A percentile compares a stretch with the other conserved stretches of the same genome.
phyloP scores from a whole-genome alignment of 306 rosid genomes.

The Mimosa pudica region DNA sequence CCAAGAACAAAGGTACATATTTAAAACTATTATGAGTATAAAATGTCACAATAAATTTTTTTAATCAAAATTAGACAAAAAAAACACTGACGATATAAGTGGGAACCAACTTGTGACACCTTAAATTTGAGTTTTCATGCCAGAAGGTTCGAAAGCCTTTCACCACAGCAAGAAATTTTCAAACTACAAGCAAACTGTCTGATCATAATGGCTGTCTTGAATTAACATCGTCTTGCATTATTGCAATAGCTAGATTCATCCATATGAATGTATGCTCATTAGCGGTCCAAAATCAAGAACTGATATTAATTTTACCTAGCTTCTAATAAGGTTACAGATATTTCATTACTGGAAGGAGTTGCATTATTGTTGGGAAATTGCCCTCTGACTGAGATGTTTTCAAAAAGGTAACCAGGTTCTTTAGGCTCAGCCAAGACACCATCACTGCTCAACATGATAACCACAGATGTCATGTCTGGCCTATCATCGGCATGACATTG shows the following conservation, averaged over 20 bases:
- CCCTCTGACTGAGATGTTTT: neutral
- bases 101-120: too few species aligned
- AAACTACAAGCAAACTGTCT: neutral
- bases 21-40: too few species aligned
- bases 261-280: neutral
- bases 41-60: too few species aligned
- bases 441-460: slow-evolving; percentile 47
- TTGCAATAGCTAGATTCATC: neutral
- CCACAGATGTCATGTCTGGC: slow-evolving; percentile 49
- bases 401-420: slow-evolving; percentile 39
- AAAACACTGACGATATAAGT: too few species aligned
- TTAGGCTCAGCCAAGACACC: slow-evolving; percentile 41
- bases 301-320: slow-evolving; percentile 9
- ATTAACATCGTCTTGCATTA: neutral
- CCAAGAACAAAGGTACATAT: too few species aligned
- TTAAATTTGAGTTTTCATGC: too few species aligned
- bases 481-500: slow-evolving; percentile 49
- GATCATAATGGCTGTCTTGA: neutral
- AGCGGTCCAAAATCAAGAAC: neutral
- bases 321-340: slow-evolving; percentile 11
- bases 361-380: slow-evolving; percentile 18
- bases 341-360: slow-evolving; percentile 23
- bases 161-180: too few species aligned
- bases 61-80: too few species aligned
- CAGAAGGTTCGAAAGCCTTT: too few species aligned